Percentiles rank a stretch among this genome's conserved stretches.
Conservation (phyloP, 176 grass and related monocot species). For the Oryza brachyantha region DNA sequence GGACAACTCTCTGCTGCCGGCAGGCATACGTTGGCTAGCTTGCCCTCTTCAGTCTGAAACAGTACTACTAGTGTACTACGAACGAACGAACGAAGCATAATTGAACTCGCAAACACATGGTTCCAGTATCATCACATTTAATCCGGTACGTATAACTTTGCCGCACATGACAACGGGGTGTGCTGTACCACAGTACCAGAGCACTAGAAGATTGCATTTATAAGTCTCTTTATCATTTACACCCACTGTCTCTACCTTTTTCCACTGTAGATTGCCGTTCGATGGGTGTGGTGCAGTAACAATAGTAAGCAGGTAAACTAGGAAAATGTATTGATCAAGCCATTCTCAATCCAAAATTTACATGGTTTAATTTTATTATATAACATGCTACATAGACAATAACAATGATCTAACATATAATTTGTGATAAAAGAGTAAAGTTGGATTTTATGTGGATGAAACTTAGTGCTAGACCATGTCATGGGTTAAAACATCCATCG, state of each 20-base stretch:
- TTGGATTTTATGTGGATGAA: too few relatives aligned
- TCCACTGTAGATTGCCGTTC: background rate
- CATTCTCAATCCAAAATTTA: too few relatives aligned
- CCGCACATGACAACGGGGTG: background rate
- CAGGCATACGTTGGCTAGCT: background rate
- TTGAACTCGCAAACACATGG: constrained; percentile 13
- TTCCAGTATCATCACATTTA: constrained; percentile 11
- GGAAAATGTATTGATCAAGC: too few relatives aligned
- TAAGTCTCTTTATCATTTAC: background rate
- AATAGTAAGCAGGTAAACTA: too few relatives aligned
- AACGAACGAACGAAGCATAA: background rate
- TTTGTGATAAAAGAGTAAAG: too few relatives aligned
- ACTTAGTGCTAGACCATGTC: too few relatives aligned
- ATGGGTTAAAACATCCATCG: too few relatives aligned
- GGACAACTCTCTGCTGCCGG: background rate
- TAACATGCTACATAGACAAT: too few relatives aligned
- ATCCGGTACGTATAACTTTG: background rate
- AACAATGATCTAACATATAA: too few relatives aligned
- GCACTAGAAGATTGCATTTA: background rate
- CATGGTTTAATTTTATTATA: too few relatives aligned
- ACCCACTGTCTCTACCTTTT: background rate
- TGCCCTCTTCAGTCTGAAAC: background rate
- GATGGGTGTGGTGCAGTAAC: too few relatives aligned
- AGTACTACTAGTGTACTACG: background rate
- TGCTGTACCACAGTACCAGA: too few relatives aligned